These are phyloP conservation scores for Penicillium sp. DNA, from an alignment of 2,329 filamentous ascomycete genomes.

Conservation along the genomic window DNA sequence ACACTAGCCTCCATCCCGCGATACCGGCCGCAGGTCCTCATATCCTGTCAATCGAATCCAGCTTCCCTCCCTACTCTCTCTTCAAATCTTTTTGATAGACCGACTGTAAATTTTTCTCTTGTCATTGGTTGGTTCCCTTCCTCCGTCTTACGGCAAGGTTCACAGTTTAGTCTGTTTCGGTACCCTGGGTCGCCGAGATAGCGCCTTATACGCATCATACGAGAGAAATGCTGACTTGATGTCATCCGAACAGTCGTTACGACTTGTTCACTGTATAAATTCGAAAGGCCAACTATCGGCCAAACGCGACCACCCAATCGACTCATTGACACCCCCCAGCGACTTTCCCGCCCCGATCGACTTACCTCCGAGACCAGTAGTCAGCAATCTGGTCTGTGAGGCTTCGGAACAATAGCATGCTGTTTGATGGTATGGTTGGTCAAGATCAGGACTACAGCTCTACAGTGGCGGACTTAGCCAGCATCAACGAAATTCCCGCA, in stretches of 20 bases:
- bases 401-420: constrained; percentile 27
- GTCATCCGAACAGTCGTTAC: constrained; percentile 25
- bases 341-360: not conserved
- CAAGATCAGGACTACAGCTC: constrained; percentile 38
- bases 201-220: constrained; percentile 16
- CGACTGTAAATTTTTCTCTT: constrained; percentile 11
- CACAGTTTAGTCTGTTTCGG: constrained; percentile 20
- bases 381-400: constrained; percentile 9
- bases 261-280: constrained; percentile 18
- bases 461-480: constrained; percentile 41
- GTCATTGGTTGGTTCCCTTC: constrained; percentile 23
- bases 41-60: constrained; percentile 13
- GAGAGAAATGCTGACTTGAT: constrained; percentile 28
- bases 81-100: constrained; percentile 2
- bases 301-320: constrained; percentile 5
- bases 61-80: not conserved
- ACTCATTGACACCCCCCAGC: constrained; percentile 7
- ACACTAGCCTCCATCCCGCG: constrained; percentile 13
- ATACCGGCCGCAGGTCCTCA: constrained; percentile 24
- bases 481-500: constrained; percentile 44
- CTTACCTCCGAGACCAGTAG: constrained; percentile 2
- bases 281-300: not conserved
- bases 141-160: constrained; percentile 16
- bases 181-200: constrained; percentile 21
- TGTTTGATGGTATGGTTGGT: constrained; percentile 41